Percentiles rank a stretch among this genome's conserved stretches.
Evolutionary conservation across 306 rosid species (phyloP).

Genomic region (Alnus glutinosa): DNA sequence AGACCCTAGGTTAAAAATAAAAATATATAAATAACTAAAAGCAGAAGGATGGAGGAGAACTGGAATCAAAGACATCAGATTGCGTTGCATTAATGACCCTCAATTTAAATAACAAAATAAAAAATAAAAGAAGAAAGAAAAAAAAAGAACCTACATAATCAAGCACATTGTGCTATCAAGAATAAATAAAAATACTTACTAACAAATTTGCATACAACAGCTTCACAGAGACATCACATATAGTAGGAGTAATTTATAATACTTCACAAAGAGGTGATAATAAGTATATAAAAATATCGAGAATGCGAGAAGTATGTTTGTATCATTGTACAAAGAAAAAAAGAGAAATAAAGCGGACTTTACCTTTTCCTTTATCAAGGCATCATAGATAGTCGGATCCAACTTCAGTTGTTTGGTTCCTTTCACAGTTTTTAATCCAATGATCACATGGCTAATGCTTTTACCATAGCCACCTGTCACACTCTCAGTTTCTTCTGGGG

Average conservation of each 20-base stretch:
- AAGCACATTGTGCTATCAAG: too few relatives aligned
- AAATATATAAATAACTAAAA: not conserved
- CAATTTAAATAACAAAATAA: not conserved
- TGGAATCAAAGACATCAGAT: not conserved
- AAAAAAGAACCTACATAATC: too few relatives aligned
- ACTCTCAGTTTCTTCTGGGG: slow-evolving; percentile 95
- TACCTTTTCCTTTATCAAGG: slow-evolving; percentile 92
- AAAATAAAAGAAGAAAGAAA: too few relatives aligned
- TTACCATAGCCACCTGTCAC: slow-evolving; percentile 93
- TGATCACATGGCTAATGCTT: slow-evolving; percentile 95
- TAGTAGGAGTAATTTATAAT: not conserved
- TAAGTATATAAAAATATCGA: not conserved
- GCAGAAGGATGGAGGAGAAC: not conserved
- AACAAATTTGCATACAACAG: too few relatives aligned
- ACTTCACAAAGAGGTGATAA: not conserved
- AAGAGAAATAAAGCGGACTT: not conserved
- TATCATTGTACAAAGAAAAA: not conserved
- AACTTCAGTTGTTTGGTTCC: slow-evolving; percentile 96
- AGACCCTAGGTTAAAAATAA: not conserved
- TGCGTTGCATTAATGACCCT: not conserved
- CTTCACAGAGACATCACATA: too few relatives aligned
- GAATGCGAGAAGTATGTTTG: not conserved
- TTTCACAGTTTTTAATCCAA: slow-evolving; percentile 92
- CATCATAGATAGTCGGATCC: slow-evolving; percentile 96
- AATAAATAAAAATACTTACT: too few relatives aligned